phyloP scores from a whole-genome alignment of 306 rosid species.

The Cucurbita maxima region DNA sequence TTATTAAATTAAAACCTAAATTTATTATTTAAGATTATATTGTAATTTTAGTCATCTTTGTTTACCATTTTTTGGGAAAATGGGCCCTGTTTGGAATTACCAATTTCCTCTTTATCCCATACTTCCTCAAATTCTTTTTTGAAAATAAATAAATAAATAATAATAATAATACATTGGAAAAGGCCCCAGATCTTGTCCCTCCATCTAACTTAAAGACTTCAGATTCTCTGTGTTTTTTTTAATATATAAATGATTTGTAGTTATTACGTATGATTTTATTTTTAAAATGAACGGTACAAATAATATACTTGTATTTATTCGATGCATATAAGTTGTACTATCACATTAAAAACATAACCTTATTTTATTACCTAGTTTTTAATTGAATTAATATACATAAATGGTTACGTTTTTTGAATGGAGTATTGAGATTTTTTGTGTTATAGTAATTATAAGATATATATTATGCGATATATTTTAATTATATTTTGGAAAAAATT shows the following conservation, averaged over 20 bases:
- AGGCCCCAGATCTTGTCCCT: not conserved
- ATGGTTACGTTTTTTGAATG: too few relatives aligned
- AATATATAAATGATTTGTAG: not conserved
- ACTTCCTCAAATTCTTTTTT: too few relatives aligned
- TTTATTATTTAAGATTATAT: not conserved
- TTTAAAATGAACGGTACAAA: too few relatives aligned
- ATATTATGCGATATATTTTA: too few relatives aligned
- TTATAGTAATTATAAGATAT: too few relatives aligned
- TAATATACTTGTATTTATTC: not conserved
- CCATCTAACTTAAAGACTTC: not conserved
- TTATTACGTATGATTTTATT: not conserved
- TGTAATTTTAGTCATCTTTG: slow-evolving; percentile 31
- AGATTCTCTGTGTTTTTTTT: not conserved
- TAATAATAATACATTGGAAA: too few relatives aligned
- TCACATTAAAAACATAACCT: not conserved
- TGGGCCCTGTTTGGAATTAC: slow-evolving; percentile 18
- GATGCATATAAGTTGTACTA: not conserved
- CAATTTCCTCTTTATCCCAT: not conserved
- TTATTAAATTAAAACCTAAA: not conserved
- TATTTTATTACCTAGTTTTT: too few relatives aligned
- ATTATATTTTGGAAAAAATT: too few relatives aligned
- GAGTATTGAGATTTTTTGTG: too few relatives aligned
- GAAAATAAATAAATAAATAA: too few relatives aligned
- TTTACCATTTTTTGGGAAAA: slow-evolving; percentile 34
- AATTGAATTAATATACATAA: too few relatives aligned